Percentiles rank a stretch among this genome's conserved stretches.
Evolutionary conservation across 495 filamentous ascomycete species (phyloP).

Genomic region (Xylaria curta): DNA sequence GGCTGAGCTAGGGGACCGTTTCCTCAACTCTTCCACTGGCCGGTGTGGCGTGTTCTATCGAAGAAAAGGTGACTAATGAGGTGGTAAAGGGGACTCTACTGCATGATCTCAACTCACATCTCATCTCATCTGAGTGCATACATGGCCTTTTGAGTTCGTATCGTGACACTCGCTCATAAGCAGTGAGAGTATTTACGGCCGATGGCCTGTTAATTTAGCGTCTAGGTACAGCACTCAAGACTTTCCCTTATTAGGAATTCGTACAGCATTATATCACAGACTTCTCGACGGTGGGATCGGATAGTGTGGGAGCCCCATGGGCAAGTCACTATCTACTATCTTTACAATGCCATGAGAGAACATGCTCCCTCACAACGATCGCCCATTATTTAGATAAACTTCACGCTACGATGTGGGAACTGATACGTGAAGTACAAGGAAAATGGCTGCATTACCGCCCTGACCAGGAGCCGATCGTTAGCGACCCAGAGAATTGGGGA

Average conservation of each 20-base stretch:
- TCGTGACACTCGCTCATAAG: conserved; percentile 8
- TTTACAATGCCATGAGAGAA: neutral
- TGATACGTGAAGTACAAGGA: neutral
- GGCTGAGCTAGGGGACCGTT: conserved; percentile 4
- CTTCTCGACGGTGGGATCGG: neutral
- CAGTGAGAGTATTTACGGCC: conserved; percentile 4
- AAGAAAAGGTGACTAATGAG: conserved; percentile 6
- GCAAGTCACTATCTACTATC: neutral
- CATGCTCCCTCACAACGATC: neutral
- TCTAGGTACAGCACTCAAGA: neutral
- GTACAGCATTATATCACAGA: neutral
- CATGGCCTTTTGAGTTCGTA: neutral
- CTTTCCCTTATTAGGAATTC: conserved; percentile 8
- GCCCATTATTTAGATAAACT: neutral
- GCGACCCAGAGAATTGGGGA: neutral
- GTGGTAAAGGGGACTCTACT: neutral
- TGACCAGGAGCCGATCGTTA: neutral
- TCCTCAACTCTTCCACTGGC: conserved; percentile 7
- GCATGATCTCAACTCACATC: conserved; percentile 14
- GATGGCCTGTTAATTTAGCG: neutral
- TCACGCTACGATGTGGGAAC: conserved; percentile 1
- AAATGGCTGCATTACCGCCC: conserved; percentile 8
- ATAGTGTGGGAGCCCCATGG: neutral
- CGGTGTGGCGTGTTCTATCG: conserved; percentile 7
- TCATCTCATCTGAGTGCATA: neutral